Evolutionary conservation across 495 filamentous ascomycete genomes (phyloP), one percentile per base, ranked within the genome.

Genomic region (Aspergillus conjunctus): DNA sequence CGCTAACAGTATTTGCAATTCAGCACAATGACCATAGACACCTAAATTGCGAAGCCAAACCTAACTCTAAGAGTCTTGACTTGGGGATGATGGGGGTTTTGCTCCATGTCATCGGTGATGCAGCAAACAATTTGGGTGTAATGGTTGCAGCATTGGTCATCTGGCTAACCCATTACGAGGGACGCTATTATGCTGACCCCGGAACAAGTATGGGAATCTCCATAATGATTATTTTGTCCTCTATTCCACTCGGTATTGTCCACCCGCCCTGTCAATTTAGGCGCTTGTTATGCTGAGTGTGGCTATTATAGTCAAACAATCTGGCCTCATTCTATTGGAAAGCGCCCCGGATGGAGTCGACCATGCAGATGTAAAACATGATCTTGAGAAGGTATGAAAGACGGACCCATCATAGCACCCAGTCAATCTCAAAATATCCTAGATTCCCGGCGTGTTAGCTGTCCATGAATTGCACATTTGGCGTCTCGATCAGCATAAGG

Each of bases 331-430:
- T 45, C 80, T 97, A 9, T 82, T 97, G 1, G 91, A 96, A 71
- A 91, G 91, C 37, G 91, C 88, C 0, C 93, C 93, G 0, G 85
- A 85, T 11, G 87, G 88, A 14, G 85, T 97, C 64, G 81, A 87
- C 31, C 74, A 91, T 54, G 82, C 84, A 45, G 87, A 96, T 59
- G 88, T 97, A 68, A 86, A 90, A 61, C 85, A 89, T 54, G 92
- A 96, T 61, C 66, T 83, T 1, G 79, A 83, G 58, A 72, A 66
- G 64, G 78, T 79, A 62, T 18, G 65, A 43, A 2, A 26, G 9
- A 5, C 18, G 11, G 2, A 32, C 12, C n/a, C 20, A 20, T 11
- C 44, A 20, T 48, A 21, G 18, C 10, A 20, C 8, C 21, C n/a
- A 14, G 1, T 22, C 44, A 5, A 14, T 46, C 21, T 14, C 4